These are phyloP conservation scores for Schizophyllum commune DNA, from an alignment of 1,284 basidiomycete species.

Conservation along the genomic window DNA sequence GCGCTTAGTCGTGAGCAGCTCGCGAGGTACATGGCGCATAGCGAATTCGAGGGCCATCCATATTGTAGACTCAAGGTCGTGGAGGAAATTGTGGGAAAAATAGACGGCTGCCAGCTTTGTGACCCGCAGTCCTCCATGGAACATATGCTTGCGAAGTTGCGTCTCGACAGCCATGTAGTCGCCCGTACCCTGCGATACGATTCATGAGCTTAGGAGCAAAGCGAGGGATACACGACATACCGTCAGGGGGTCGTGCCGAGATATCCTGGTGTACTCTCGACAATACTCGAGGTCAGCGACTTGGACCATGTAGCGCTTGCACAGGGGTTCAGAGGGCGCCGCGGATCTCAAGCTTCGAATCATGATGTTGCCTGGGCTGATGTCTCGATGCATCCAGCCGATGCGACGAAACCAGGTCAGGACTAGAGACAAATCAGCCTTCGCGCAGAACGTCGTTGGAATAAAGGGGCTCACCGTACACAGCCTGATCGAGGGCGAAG, in stretches of 20 bases:
- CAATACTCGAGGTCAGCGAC: neutral
- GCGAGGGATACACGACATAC: neutral
- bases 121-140: neutral
- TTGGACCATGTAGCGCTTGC: neutral
- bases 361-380: neutral
- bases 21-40: neutral
- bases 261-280: neutral
- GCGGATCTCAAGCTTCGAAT: neutral
- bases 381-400: neutral
- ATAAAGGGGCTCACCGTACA: neutral
- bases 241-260: neutral
- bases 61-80: neutral
- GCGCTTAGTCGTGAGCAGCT: neutral
- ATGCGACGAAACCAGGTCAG: neutral
- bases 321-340: neutral
- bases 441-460: neutral
- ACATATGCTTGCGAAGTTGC: neutral
- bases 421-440: neutral
- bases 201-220: neutral
- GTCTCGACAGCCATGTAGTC: neutral
- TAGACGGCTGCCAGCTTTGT: neutral
- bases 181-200: neutral
- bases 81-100: neutral
- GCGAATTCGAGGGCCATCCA: neutral
- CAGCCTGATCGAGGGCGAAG: neutral